A percentile compares a stretch with the other conserved stretches of the same genome.
phyloP scores from a whole-genome alignment of 2,329 filamentous ascomycete genomes.

The Aureobasidium sp. region DNA sequence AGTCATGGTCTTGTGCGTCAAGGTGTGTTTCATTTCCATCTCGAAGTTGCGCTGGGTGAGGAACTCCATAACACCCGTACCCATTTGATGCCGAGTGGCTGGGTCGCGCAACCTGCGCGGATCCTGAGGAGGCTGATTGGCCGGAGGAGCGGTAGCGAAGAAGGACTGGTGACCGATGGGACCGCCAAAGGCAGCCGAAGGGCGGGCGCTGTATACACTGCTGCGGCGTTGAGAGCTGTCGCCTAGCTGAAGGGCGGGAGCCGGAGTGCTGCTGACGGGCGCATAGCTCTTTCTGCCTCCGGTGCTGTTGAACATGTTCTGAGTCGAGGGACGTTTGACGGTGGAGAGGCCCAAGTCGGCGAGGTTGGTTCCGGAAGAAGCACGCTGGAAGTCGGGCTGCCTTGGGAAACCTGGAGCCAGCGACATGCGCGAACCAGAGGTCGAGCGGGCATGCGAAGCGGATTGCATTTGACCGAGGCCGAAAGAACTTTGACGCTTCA shows the following conservation, averaged over 20 bases:
- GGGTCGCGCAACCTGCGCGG: conserved; percentile 79
- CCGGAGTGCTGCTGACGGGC: conserved; percentile 46
- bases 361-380: conserved; percentile 66
- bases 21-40: conserved; percentile 89
- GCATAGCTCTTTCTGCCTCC: conserved; percentile 64
- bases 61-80: conserved; percentile 84
- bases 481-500: conserved; percentile 85
- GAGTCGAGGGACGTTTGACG: conserved; percentile 74
- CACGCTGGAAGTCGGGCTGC: conserved; percentile 79
- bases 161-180: conserved; percentile 76
- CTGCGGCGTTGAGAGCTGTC: conserved; percentile 60
- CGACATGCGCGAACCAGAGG: conserved; percentile 76
- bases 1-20: conserved; percentile 85
- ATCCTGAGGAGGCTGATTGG: conserved; percentile 76
- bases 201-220: conserved; percentile 52
- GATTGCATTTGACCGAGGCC: conserved; percentile 58
- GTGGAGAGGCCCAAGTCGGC: conserved; percentile 74
- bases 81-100: conserved; percentile 71
- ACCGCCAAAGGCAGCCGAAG: conserved; percentile 54
- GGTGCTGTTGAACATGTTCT: conserved; percentile 50
- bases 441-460: conserved; percentile 67
- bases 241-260: conserved; percentile 34
- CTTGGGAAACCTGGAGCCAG: conserved; percentile 75
- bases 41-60: conserved; percentile 92
- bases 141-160: conserved; percentile 77